phyloP scores from a whole-genome alignment of 805 yeast genomes.

The Candida xyloterini region DNA sequence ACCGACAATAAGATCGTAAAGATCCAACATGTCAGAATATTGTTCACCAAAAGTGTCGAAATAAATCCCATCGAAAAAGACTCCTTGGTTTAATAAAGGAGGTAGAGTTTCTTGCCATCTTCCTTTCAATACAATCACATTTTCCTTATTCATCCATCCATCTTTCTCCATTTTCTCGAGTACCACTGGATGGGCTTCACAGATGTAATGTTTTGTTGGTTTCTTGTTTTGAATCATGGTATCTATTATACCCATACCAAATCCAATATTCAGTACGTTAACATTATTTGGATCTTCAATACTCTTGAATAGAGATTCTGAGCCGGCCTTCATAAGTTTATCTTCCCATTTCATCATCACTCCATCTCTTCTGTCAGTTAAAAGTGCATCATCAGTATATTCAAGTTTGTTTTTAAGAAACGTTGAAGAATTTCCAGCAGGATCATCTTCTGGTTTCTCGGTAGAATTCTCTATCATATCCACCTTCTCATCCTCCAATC shows the following conservation, averaged over 20 bases:
- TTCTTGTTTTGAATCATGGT: conserved; percentile 56
- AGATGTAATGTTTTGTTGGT: conserved; percentile 77
- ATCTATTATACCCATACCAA: conserved; percentile 97
- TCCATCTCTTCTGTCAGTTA: conserved; percentile 79
- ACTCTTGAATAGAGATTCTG: conserved; percentile 63
- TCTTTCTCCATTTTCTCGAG: conserved; percentile 59
- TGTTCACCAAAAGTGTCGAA: conserved; percentile 94
- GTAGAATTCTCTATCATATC: conserved; percentile 14
- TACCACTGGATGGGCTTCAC: conserved; percentile 95
- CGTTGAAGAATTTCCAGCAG: conserved; percentile 61
- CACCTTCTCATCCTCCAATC: conserved; percentile 10
- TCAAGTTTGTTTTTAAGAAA: conserved; percentile 65
- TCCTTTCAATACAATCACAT: conserved; percentile 78
- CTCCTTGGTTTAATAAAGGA: conserved; percentile 56
- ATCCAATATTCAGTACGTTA: conserved; percentile 79
- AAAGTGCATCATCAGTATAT: conserved; percentile 63
- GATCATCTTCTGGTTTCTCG: conserved; percentile 38
- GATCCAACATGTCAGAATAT: conserved; percentile 81
- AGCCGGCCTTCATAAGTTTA: conserved; percentile 75
- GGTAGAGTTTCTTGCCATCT: conserved; percentile 88
- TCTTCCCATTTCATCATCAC: conserved; percentile 99
- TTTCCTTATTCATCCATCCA: conserved; percentile 78
- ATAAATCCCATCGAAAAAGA: conserved; percentile 86
- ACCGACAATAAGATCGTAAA: conserved; percentile 80
- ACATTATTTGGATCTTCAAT: conserved; percentile 35